Evolutionary conservation across 2,329 filamentous ascomycete genomes (phyloP).

Genomic region (Fragosphaeria purpurea): DNA sequence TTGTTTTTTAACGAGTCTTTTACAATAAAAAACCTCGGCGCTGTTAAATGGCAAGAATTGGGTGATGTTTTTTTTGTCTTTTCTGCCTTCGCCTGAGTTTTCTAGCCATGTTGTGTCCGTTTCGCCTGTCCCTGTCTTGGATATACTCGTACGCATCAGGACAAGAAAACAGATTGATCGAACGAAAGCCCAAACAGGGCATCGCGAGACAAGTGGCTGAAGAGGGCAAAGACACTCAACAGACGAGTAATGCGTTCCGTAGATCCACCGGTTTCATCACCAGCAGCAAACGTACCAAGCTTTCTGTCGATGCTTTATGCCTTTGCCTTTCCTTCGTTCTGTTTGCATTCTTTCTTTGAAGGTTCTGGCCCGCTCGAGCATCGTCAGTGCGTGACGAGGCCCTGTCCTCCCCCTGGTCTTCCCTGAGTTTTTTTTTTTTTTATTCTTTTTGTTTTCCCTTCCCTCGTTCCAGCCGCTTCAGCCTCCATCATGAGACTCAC

Average conservation of each 20-base stretch:
- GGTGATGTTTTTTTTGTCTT: neutral
- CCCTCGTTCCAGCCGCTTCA: neutral
- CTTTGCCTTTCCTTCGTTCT: too few species aligned
- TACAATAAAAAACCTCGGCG: too few species aligned
- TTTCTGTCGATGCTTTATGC: neutral
- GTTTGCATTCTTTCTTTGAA: neutral
- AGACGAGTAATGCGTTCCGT: neutral
- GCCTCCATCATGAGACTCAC: conserved; percentile 3
- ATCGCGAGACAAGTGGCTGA: neutral
- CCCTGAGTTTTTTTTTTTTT: neutral
- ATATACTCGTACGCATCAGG: too few species aligned
- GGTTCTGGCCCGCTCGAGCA: neutral
- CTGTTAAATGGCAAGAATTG: too few species aligned
- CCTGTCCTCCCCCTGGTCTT: too few species aligned
- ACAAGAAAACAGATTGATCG: neutral
- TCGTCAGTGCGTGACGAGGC: neutral
- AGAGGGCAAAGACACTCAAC: neutral
- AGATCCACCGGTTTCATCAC: conserved; percentile 1
- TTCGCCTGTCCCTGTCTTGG: too few species aligned
- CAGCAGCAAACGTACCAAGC: conserved; percentile 1
- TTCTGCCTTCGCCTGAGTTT: neutral
- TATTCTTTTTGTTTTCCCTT: neutral
- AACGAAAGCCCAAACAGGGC: neutral
- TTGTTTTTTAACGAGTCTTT: too few species aligned
- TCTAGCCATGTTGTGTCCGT: too few species aligned